These are phyloP conservation scores for Pseudevernia furfuracea DNA, from an alignment of 495 filamentous ascomycete species.

Conservation along the genomic window DNA sequence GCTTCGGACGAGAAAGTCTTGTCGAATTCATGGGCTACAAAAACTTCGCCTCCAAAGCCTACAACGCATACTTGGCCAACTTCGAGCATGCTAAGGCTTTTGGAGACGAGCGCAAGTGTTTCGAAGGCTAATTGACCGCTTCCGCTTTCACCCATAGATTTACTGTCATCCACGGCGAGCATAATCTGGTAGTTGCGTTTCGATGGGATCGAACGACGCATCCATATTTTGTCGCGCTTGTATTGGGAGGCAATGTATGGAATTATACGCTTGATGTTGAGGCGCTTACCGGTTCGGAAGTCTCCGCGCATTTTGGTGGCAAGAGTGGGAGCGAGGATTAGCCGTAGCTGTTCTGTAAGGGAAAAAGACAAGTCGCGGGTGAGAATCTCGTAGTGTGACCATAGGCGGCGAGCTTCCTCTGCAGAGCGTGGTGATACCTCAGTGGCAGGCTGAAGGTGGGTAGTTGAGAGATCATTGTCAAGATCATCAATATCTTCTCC, in stretches of 20 bases:
- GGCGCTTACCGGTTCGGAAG: conserved; percentile 93
- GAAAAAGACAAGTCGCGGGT: conserved; percentile 81
- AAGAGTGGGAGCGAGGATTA: conserved; percentile 88
- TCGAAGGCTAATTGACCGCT: conserved; percentile 72
- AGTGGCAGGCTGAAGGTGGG: conserved; percentile 51
- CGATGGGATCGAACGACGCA: conserved; percentile 80
- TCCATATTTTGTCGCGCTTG: conserved; percentile 99
- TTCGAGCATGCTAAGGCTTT: conserved; percentile 82
- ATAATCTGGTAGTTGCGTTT: conserved; percentile 95
- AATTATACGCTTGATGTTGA: conserved; percentile 98
- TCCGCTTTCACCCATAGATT: conserved; percentile 76
- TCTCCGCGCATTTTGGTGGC: conserved; percentile 95
- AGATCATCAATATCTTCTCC: conserved; percentile 62
- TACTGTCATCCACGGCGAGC: conserved; percentile 92
- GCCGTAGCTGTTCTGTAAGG: conserved; percentile 84
- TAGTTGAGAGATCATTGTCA: conserved; percentile 63
- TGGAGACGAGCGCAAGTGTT: conserved; percentile 80
- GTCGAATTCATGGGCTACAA: conserved; percentile 83
- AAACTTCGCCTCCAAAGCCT: conserved; percentile 77
- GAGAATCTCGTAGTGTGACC: conserved; percentile 72
- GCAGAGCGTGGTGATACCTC: conserved; percentile 37
- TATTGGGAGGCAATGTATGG: conserved; percentile 95
- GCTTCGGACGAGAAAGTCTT: conserved; percentile 76
- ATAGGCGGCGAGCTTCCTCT: conserved; percentile 67
- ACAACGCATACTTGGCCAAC: conserved; percentile 83